phyloP scores from a whole-genome alignment of 2,329 filamentous ascomycete species.

The Chrysosporium keratinophilum region DNA sequence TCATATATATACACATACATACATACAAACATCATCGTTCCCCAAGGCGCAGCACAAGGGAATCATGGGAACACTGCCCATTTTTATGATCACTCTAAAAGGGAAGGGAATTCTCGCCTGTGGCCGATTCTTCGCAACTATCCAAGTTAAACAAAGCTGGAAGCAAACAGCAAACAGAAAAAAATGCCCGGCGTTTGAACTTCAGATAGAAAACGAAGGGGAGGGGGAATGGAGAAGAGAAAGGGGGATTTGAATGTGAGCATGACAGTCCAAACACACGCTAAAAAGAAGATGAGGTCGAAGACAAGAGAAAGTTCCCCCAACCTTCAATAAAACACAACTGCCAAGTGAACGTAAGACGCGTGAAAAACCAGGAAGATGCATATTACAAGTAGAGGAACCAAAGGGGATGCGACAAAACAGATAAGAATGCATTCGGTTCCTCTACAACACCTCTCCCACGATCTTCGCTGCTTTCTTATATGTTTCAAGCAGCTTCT shows the following conservation, averaged over 20 bases:
- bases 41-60: background rate
- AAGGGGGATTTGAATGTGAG: background rate
- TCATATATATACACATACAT: constrained; percentile 4
- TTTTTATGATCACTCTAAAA: constrained; percentile 2
- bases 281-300: background rate
- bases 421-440: background rate
- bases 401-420: background rate
- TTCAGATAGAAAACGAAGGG: background rate
- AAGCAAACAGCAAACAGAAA: background rate
- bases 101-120: background rate
- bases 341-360: background rate
- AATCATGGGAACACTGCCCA: background rate
- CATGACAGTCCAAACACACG: too few species aligned
- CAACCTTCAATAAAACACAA: background rate
- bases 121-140: background rate
- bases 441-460: constrained; percentile 70
- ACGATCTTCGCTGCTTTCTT: constrained; percentile 97
- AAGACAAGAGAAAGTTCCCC: background rate
- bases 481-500: constrained; percentile 89
- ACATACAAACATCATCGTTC: background rate
- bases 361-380: background rate
- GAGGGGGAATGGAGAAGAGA: constrained; percentile 4
- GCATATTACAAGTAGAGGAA: background rate
- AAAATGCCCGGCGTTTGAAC: background rate
- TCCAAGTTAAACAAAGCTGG: background rate